phyloP scores from a whole-genome alignment of 805 yeast genomes.

The Metschnikowia peoriensis region DNA sequence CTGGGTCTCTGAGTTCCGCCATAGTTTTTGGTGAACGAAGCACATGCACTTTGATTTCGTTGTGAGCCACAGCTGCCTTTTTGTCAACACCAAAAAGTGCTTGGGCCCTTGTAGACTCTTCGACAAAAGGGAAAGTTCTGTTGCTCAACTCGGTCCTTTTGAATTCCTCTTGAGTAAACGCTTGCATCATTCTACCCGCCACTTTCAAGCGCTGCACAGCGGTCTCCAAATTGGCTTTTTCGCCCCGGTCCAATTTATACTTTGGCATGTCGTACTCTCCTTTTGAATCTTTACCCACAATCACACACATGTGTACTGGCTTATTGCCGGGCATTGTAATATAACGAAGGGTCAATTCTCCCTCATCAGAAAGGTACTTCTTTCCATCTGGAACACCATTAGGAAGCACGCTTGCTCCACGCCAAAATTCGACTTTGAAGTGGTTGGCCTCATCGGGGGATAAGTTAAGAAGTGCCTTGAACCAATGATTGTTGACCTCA shows the following conservation, averaged over 20 bases:
- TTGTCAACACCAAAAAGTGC: constrained; percentile 33
- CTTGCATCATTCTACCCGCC: constrained; percentile 87
- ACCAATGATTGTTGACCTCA: constrained; percentile 67
- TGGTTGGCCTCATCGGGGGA: constrained; percentile 61
- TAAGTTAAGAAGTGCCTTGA: constrained; percentile 73
- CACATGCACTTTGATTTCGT: constrained; percentile 73
- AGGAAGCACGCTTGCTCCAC: constrained; percentile 28
- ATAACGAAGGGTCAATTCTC: constrained; percentile 23
- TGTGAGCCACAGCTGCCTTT: constrained; percentile 54
- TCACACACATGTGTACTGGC: constrained; percentile 76
- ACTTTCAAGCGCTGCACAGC: constrained; percentile 75
- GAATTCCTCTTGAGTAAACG: constrained; percentile 91
- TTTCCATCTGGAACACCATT: constrained; percentile 26
- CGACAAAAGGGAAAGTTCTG: constrained; percentile 72
- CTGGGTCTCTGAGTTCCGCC: constrained; percentile 69
- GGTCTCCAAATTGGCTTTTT: constrained; percentile 61
- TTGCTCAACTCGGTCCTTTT: constrained; percentile 71
- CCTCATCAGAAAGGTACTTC: constrained; percentile 22
- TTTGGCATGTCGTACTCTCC: constrained; percentile 68
- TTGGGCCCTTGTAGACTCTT: constrained; percentile 39
- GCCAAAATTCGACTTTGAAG: constrained; percentile 49
- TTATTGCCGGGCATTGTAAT: constrained; percentile 61
- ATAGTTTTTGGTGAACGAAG: constrained; percentile 64
- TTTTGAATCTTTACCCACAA: constrained; percentile 76
- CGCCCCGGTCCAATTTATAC: constrained; percentile 45